These are phyloP conservation scores for Casuarina equisetifolia DNA, from an alignment of 306 rosid genomes.

Conservation along the genomic window DNA sequence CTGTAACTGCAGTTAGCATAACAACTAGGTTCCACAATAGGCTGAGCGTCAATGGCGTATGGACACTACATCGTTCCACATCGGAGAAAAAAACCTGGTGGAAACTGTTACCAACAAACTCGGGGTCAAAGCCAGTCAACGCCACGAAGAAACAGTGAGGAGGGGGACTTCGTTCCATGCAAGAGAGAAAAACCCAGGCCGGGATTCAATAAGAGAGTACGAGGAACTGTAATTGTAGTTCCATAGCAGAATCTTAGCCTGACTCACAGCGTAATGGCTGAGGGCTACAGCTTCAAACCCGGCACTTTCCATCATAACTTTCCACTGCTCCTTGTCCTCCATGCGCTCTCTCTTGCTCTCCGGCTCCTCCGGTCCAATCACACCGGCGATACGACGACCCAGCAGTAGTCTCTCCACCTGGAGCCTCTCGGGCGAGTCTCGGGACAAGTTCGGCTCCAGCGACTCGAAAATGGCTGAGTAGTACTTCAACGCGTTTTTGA, in stretches of 20 bases:
- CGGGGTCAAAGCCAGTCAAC: conserved; percentile 37
- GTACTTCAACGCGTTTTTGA: conserved; percentile 64
- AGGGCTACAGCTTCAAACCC: conserved; percentile 68
- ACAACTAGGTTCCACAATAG: conserved; percentile 26
- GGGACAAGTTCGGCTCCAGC: conserved; percentile 64
- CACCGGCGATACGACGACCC: conserved; percentile 60
- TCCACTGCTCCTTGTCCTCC: conserved; percentile 88
- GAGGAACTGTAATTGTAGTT: conserved; percentile 59
- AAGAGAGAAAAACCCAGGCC: conserved; percentile 75
- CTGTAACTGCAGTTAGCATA: conserved; percentile 17
- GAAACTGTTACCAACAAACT: conserved; percentile 42
- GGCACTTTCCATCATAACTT: conserved; percentile 58
- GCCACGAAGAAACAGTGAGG: conserved; percentile 91
- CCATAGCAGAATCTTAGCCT: conserved; percentile 79
- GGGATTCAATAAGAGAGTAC: conserved; percentile 64
- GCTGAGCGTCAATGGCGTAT: conserved; percentile 49
- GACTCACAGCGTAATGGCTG: conserved; percentile 89
- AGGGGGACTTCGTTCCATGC: conserved; percentile 87
- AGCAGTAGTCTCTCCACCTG: conserved; percentile 66
- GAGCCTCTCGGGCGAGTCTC: conserved; percentile 68
- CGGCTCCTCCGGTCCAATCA: conserved; percentile 42
- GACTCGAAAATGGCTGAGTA: conserved; percentile 80
- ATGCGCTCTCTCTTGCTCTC: conserved; percentile 54
- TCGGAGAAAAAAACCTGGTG: conserved; percentile 79
- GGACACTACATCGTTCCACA: conserved; percentile 52